A percentile compares a stretch with the other conserved stretches of the same genome.
These are phyloP conservation scores for Saraca asoca DNA, from an alignment of 331 rosid genomes.

Conservation along the genomic window DNA sequence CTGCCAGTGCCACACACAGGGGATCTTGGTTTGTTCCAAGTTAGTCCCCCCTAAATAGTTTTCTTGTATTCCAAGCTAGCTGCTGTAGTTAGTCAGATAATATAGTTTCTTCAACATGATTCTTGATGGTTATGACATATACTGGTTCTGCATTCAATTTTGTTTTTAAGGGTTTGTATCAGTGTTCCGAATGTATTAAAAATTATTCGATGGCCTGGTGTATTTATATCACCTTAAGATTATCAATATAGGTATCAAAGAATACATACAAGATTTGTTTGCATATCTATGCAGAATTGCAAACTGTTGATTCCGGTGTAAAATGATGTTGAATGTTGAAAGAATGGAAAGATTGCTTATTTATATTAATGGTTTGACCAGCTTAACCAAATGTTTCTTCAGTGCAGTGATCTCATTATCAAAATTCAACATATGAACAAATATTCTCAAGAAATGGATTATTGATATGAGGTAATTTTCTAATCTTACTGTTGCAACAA, in stretches of 20 bases:
- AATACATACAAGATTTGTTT: conserved; percentile 16
- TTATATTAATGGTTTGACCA: not conserved
- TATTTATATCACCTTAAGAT: conserved; percentile 27
- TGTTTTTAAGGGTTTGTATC: conserved; percentile 24
- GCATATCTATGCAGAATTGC: conserved; percentile 26
- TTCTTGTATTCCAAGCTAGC: conserved; percentile 32
- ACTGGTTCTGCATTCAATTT: conserved; percentile 41
- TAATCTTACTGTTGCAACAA: too few species aligned
- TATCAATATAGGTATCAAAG: not conserved
- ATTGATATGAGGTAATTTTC: too few species aligned
- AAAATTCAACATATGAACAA: too few species aligned
- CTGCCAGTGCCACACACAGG: conserved; percentile 55
- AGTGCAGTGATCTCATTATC: not conserved
- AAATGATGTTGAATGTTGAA: conserved; percentile 14
- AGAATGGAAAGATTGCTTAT: not conserved
- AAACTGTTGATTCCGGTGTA: conserved; percentile 23
- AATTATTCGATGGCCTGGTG: conserved; percentile 21
- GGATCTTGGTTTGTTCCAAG: conserved; percentile 44
- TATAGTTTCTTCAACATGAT: conserved; percentile 33
- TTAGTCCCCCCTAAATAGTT: conserved; percentile 47
- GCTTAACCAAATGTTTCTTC: not conserved
- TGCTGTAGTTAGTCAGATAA: conserved; percentile 37
- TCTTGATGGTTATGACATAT: conserved; percentile 12
- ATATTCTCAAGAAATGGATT: too few species aligned
- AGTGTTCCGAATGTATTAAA: conserved; percentile 18